A percentile compares a stretch with the other conserved stretches of the same genome.
These are phyloP conservation scores for Boletus austroedulis DNA, from an alignment of 1,284 basidiomycete species.

Conservation along the genomic window DNA sequence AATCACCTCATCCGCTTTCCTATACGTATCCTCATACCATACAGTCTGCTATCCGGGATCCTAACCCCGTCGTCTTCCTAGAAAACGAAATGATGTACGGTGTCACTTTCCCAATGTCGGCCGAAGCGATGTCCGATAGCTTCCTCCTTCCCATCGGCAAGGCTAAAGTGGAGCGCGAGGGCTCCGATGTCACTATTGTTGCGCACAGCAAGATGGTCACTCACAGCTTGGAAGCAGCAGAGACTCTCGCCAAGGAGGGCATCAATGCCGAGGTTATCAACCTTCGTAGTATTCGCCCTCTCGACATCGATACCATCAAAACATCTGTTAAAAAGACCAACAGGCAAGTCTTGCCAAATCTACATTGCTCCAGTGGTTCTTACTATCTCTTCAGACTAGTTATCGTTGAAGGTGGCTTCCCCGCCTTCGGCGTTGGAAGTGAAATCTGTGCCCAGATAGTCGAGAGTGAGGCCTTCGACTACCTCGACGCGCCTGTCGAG, in stretches of 20 bases:
- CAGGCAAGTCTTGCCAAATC: slow-evolving; percentile 47
- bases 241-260: slow-evolving; percentile 90
- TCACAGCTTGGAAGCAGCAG: slow-evolving; percentile 90
- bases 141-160: slow-evolving; percentile 97
- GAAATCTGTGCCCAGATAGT: slow-evolving; percentile 97
- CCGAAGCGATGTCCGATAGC: slow-evolving; percentile 93
- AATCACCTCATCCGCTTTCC: background rate
- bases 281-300: slow-evolving; percentile 89
- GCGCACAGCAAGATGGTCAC: slow-evolving; percentile 97
- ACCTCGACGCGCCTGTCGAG: slow-evolving; percentile 97
- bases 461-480: slow-evolving; percentile 95
- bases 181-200: slow-evolving; percentile 93
- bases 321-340: slow-evolving; percentile 98
- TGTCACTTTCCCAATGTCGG: slow-evolving; percentile 91
- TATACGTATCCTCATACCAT: slow-evolving; percentile 7
- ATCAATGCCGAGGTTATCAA: slow-evolving; percentile 99
- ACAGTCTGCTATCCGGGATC: slow-evolving; percentile 94
- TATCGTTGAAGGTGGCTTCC: slow-evolving; percentile 98
- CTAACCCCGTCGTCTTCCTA: slow-evolving; percentile 97
- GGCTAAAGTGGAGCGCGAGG: slow-evolving; percentile 92
- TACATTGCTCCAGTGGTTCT: slow-evolving; percentile 2
- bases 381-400: slow-evolving; percentile 57
- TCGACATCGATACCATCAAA: slow-evolving; percentile 97
- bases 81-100: slow-evolving; percentile 99
- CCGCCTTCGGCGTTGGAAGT: slow-evolving; percentile 95